Evolutionary conservation across 1,139 yeast genomes (phyloP).

Genomic region (Sugiyamaella sp.): DNA sequence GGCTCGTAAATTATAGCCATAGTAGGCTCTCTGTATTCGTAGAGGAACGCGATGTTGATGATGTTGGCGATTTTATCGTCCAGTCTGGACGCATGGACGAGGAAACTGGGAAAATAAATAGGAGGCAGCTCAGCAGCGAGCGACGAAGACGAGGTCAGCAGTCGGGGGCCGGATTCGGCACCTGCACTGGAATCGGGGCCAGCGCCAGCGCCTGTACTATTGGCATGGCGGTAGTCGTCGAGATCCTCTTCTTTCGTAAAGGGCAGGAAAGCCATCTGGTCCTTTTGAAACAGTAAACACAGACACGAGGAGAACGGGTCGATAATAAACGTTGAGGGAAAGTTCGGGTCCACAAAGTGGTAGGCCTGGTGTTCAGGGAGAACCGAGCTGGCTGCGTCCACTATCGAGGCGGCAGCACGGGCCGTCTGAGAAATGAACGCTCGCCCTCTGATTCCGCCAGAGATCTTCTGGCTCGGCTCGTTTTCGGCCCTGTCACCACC

Average conservation of each 20-base stretch:
- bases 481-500: constrained; percentile 14
- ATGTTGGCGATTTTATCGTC: constrained; percentile 63
- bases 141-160: not conserved
- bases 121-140: constrained; percentile 19
- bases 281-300: constrained; percentile 64
- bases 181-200: no score
- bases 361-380: constrained; percentile 19
- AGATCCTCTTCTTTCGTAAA: constrained; percentile 51
- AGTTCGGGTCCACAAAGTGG: constrained; percentile 51
- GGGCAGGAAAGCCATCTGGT: constrained; percentile 74
- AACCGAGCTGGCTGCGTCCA: constrained; percentile 41
- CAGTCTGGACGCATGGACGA: constrained; percentile 59
- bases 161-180: no score
- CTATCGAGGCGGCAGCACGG: constrained; percentile 10
- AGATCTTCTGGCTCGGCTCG: constrained; percentile 7
- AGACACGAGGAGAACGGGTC: constrained; percentile 70
- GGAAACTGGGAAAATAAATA: constrained; percentile 43
- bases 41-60: constrained; percentile 66
- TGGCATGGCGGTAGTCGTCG: constrained; percentile 27
- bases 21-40: constrained; percentile 79
- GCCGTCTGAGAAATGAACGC: constrained; percentile 8
- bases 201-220: not conserved
- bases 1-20: constrained; percentile 70
- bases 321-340: constrained; percentile 55
- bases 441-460: not conserved